Evolutionary conservation across 1,139 yeast species (phyloP).

Genomic region (Blastobotrys apis): DNA sequence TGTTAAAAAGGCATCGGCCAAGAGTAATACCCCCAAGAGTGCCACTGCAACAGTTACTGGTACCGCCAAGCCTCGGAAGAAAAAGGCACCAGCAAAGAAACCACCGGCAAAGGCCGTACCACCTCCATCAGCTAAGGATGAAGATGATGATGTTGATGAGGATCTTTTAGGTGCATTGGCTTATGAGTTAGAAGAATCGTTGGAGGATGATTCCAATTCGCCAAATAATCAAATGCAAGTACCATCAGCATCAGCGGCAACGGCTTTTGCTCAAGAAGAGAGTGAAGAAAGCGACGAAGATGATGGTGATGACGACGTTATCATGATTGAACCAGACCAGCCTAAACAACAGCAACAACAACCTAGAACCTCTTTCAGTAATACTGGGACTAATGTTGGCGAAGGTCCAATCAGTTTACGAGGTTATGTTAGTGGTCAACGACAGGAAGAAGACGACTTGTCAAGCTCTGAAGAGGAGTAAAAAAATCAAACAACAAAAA

Average conservation of each 20-base stretch:
- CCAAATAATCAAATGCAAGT: not conserved
- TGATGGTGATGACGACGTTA: conserved; percentile 16
- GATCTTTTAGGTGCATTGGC: conserved; percentile 32
- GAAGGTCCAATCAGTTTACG: conserved; percentile 13
- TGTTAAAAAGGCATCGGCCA: not conserved
- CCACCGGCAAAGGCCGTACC: not conserved
- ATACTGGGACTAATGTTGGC: not conserved
- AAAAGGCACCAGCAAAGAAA: conserved; percentile 6
- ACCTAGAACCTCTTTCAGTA: not conserved
- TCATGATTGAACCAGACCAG: conserved; percentile 14
- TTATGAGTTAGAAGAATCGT: conserved; percentile 28
- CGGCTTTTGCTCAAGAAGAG: conserved; percentile 5
- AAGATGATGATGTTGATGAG: conserved; percentile 31
- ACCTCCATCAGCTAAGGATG: conserved; percentile 3
- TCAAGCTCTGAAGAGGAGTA: conserved; percentile 29
- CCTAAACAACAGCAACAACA: not conserved
- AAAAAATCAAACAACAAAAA: not conserved
- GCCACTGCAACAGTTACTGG: not conserved
- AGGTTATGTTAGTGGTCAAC: conserved; percentile 20
- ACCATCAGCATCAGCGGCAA: conserved; percentile 2
- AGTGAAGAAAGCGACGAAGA: conserved; percentile 22
- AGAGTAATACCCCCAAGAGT: not conserved
- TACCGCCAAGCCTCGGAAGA: not conserved
- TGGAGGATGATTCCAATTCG: conserved; percentile 22
- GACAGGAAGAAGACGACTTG: conserved; percentile 27